A percentile compares a stretch with the other conserved stretches of the same genome.
phyloP scores from a whole-genome alignment of 805 yeast species.

The Myxozyma geophila region DNA sequence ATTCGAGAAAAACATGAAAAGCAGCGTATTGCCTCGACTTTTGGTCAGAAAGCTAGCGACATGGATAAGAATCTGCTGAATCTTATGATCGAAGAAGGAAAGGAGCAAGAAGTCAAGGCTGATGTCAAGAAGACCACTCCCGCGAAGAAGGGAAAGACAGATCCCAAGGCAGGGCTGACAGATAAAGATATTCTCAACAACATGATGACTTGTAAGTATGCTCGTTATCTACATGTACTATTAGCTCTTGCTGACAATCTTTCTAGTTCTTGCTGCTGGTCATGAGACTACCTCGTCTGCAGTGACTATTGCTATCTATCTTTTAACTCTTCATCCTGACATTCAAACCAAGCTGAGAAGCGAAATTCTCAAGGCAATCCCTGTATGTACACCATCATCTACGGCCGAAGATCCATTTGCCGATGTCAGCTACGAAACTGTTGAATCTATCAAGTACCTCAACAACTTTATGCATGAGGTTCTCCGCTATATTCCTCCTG shows the following conservation, averaged over 20 bases:
- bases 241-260: not conserved
- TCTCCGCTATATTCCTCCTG: conserved; percentile 26
- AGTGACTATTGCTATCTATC: conserved; percentile 16
- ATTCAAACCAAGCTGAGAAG: conserved; percentile 22
- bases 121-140: conserved; percentile 11
- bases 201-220: conserved; percentile 27
- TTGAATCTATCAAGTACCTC: conserved; percentile 26
- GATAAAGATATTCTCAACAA: conserved; percentile 24
- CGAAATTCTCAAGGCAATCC: conserved; percentile 23
- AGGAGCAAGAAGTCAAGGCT: conserved; percentile 3
- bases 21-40: conserved; percentile 23
- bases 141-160: conserved; percentile 9
- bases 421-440: conserved; percentile 13
- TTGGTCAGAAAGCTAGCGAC: conserved; percentile 11
- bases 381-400: not conserved
- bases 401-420: conserved; percentile 2
- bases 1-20: conserved; percentile 28
- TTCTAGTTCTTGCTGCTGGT: conserved; percentile 32
- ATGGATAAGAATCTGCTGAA: conserved; percentile 25
- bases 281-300: conserved; percentile 34
- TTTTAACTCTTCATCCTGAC: conserved; percentile 21
- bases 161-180: conserved; percentile 15
- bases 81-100: conserved; percentile 22
- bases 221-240: not conserved
- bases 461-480: conserved; percentile 25